Evolutionary conservation across 2,329 filamentous ascomycete species (phyloP).

Genomic region (Nigrospora oryzae): DNA sequence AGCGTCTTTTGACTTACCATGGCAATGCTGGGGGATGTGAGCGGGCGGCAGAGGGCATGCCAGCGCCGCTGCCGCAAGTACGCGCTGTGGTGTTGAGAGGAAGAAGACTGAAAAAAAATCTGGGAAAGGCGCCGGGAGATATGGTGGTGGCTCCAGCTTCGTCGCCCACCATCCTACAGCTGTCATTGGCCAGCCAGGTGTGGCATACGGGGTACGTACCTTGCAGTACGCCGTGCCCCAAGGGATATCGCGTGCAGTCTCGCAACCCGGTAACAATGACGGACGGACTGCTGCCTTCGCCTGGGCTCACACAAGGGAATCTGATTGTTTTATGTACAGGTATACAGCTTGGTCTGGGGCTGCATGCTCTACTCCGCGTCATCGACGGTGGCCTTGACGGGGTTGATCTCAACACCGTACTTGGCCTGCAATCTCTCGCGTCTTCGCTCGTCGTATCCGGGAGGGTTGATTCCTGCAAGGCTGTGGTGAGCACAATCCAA

Average conservation of each 20-base stretch:
- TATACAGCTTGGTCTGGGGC: not conserved
- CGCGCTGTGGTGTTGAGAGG: not conserved
- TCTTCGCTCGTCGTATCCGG: conserved; percentile 79
- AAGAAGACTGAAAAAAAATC: not conserved
- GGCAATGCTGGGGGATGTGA: not conserved
- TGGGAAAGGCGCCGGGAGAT: not conserved
- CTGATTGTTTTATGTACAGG: conserved; percentile 7
- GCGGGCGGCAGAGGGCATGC: not conserved
- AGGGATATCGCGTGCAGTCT: too few species aligned
- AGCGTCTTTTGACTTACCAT: not conserved
- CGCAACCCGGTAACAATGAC: not conserved
- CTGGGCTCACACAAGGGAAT: conserved; percentile 3
- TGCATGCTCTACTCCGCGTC: conserved; percentile 1
- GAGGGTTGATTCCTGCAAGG: conserved; percentile 62
- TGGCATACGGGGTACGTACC: too few species aligned
- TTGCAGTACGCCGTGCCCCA: too few species aligned
- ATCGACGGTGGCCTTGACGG: conserved; percentile 45
- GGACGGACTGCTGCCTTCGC: not conserved
- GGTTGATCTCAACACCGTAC: conserved; percentile 78
- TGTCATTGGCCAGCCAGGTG: too few species aligned
- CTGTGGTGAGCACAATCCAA: conserved; percentile 5
- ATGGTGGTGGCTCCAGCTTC: not conserved
- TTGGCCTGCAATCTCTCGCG: conserved; percentile 73
- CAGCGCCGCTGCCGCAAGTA: not conserved
- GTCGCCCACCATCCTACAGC: not conserved